Base-by-base conservation (phyloP, 2,329 filamentous ascomycete genomes). In the Phialophora macrospora region DNA sequence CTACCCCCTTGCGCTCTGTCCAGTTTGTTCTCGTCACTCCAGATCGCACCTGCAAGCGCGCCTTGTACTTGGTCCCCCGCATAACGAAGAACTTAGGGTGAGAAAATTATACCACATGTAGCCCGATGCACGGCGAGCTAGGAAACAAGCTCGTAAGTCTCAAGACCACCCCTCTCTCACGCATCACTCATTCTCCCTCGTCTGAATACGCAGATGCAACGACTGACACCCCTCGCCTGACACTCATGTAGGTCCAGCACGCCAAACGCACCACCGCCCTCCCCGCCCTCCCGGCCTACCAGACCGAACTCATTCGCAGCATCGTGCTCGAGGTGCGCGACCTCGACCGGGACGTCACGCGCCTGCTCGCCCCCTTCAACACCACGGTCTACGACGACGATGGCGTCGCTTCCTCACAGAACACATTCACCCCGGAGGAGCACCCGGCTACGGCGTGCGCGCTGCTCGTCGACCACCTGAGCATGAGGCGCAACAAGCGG, bases 401-500 rank as follows among this genome's bases (percentile, higher is more conserved):
- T 17, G 67, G 64, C 7, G 46, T 58, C 17, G 12, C 30, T 20
- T 56, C 49, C 34, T 55, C 26, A 11, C 87, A 90, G 70, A 90
- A 90, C 67, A 89, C 88, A 0, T 98, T 98, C 81, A 89, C 97
- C 72, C 94, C 93, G 0, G 86, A 88, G 17, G 85, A 89, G 11
- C 89, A 97, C 73, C 92, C 92, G 52, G 91, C 91, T 9, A 90
- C 90, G 34, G 93, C 94, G 2, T 96, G 92, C 75, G 91, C 92
- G 1, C 83, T 99, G 26, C 87, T 99, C 24, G 93, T 98, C 67
- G 91, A 97, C 76, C 94, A 99, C 76, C 82, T 99, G 11, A 93
- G 91, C 72, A 97, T 98, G 90, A 89, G 95, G 56, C 87, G 95
- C 62, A 97, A 99, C 78, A 99, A 99, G 78, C 89, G 95, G 51